Evolutionary conservation across 192 early-diverging fungal genomes (phyloP), one percentile per base, ranked within the genome.

Genomic region (Backusella australiensis): DNA sequence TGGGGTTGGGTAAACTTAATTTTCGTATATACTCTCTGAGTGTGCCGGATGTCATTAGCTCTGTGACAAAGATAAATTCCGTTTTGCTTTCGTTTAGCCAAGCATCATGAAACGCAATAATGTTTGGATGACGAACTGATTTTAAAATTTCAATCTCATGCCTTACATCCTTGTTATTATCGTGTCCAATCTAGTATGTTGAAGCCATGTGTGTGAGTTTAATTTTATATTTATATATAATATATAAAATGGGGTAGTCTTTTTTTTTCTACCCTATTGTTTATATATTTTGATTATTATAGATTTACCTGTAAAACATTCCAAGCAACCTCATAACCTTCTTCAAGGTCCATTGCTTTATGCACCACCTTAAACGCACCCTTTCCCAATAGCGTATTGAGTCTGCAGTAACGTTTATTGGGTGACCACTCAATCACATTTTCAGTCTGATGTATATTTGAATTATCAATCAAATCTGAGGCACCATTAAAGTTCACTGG

Each of bases 311-410:
- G 75, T 39, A 76, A 44, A 8, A 76, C 75, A 80, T 92, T 92
- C 91, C 91, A 92, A 21, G 91, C 91, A 6, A 92, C 90, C 78
- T 92, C 91, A 26, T 92, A 84, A 21, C 91, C 91, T 75, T 92
- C 88, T 67, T 92, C 91, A 23, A 87, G 81, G 69, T 92, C 91
- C 79, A 91, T 87, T 19, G 86, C 89, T 73, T 91, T 90, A 80
- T 80, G 91, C 6, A 92, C 91, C 26, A 90, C 85, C 73, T 92
- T 92, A 78, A 90, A 91, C 4, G 91, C 91, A 3, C 91, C 91
- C 68, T 86, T 88, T 56, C 91, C 91, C 2, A 92, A 84, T 7
- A 35, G 23, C 7, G 75, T 76, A 42, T 76, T 76, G 15, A 76
- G 52, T 38, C 68, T 3, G 32, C 82, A 84, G 78, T 87, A 87